Conservation (phyloP, 768 basidiomycete species). For the Rhizopogon roseolus region DNA sequence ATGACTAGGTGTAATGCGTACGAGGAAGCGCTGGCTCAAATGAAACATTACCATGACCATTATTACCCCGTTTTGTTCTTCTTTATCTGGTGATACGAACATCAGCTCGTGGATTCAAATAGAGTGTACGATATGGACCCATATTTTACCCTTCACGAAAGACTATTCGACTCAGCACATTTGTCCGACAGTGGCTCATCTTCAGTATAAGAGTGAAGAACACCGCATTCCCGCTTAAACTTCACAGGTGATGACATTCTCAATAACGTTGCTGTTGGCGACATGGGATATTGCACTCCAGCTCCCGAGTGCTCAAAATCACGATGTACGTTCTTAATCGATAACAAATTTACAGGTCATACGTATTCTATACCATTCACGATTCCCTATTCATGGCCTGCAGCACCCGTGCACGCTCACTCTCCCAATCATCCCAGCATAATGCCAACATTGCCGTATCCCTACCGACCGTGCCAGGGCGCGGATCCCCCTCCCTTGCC, state of each 20-base stretch:
- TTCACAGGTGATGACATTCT: neutral
- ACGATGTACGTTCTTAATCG: too few relatives aligned
- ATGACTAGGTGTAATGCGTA: neutral
- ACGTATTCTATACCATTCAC: neutral
- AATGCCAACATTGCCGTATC: conserved; percentile 34
- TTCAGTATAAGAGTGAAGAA: too few relatives aligned
- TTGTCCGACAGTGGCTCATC: neutral
- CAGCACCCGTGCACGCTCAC: conserved; percentile 5
- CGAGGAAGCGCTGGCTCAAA: neutral
- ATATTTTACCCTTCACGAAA: neutral
- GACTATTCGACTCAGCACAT: neutral
- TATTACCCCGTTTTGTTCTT: neutral
- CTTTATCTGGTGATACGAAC: neutral
- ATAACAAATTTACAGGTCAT: too few relatives aligned
- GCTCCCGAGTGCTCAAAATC: too few relatives aligned
- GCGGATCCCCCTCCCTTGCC: conserved; percentile 26
- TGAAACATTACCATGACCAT: neutral
- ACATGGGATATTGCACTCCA: too few relatives aligned
- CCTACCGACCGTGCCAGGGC: conserved; percentile 22
- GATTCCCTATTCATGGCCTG: conserved; percentile 4
- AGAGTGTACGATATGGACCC: neutral
- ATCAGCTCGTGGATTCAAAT: neutral
- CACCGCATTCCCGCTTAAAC: neutral
- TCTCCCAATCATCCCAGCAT: conserved; percentile 36
- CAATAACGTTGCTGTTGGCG: too few relatives aligned